These are phyloP conservation scores for Lepidium didymum DNA, from an alignment of 345 rosid species.

Conservation along the genomic window DNA sequence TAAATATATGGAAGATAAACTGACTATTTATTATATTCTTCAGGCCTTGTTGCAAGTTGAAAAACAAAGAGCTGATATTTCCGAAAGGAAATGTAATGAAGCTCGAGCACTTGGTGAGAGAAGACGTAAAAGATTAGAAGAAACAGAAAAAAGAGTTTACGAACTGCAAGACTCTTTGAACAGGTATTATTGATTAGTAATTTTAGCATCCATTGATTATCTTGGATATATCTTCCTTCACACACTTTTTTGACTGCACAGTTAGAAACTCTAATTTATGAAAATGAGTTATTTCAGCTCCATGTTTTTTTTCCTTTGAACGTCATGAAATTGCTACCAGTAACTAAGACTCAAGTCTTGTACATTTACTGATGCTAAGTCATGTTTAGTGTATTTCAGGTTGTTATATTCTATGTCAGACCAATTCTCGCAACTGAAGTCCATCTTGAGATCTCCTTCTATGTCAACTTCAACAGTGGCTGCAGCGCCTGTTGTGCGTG, in stretches of 20 bases:
- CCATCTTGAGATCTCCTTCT: conserved; percentile 47
- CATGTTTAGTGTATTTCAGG: conserved; percentile 81
- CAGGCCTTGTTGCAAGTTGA: conserved; percentile 55
- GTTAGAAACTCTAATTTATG: not conserved
- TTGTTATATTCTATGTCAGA: conserved; percentile 75
- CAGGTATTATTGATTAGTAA: conserved; percentile 48
- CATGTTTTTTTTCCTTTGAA: too few relatives aligned
- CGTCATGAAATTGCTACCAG: too few relatives aligned
- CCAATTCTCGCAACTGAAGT: conserved; percentile 77
- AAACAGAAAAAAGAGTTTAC: conserved; percentile 65
- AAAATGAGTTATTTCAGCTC: too few relatives aligned
- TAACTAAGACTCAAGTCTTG: too few relatives aligned
- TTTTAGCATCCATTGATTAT: not conserved
- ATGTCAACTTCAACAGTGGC: conserved; percentile 35
- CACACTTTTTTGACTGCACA: not conserved
- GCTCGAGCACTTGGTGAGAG: conserved; percentile 57
- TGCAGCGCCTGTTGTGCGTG: conserved; percentile 36
- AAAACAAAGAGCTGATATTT: conserved; percentile 71
- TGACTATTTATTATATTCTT: not conserved
- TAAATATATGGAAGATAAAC: not conserved
- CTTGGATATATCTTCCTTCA: not conserved
- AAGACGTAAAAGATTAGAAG: conserved; percentile 60
- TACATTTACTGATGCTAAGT: conserved; percentile 45
- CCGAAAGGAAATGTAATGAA: conserved; percentile 57
- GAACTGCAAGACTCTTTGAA: conserved; percentile 75